phyloP scores from a whole-genome alignment of 2,329 filamentous ascomycete genomes.

The Herpotrichia juniperi region DNA sequence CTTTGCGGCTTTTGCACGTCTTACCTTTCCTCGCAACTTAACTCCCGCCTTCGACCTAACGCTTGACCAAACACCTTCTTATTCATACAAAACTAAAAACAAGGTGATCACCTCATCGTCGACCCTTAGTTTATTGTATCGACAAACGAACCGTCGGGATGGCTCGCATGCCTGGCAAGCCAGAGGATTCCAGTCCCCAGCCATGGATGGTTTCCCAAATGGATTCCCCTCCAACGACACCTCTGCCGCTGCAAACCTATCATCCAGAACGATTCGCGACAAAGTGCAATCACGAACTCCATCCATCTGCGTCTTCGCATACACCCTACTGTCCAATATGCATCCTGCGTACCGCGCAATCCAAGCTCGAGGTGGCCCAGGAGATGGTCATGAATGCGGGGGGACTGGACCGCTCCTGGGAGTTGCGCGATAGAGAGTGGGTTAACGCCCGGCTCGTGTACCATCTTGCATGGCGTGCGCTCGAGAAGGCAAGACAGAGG shows the following conservation, averaged over 20 bases:
- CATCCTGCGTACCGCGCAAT: constrained; percentile 14
- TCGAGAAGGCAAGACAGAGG: constrained; percentile 15
- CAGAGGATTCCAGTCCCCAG: not conserved
- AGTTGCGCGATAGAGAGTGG: constrained; percentile 25
- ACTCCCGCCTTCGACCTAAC: not conserved
- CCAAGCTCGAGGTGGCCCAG: constrained; percentile 19
- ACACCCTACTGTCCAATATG: constrained; percentile 27
- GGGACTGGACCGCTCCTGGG: constrained; percentile 12
- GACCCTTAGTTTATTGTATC: not conserved
- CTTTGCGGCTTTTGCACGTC: not conserved
- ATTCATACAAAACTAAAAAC: too few relatives aligned
- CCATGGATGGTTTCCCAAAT: not conserved
- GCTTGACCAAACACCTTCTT: too few relatives aligned
- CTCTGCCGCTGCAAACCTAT: not conserved
- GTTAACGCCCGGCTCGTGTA: constrained; percentile 25
- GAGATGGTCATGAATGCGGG: constrained; percentile 19
- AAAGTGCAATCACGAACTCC: constrained; percentile 28
- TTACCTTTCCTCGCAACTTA: not conserved
- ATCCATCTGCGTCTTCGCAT: constrained; percentile 23
- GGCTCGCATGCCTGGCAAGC: not conserved
- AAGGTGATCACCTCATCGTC: not conserved
- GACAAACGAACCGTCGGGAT: not conserved
- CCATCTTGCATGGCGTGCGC: constrained; percentile 15
- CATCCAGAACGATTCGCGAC: constrained; percentile 15
- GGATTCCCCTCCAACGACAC: not conserved